Percentiles rank a stretch among this genome's conserved stretches.
These are phyloP conservation scores for Sugiyamaella pinicola DNA, from an alignment of 1,139 yeast genomes.

Conservation along the genomic window DNA sequence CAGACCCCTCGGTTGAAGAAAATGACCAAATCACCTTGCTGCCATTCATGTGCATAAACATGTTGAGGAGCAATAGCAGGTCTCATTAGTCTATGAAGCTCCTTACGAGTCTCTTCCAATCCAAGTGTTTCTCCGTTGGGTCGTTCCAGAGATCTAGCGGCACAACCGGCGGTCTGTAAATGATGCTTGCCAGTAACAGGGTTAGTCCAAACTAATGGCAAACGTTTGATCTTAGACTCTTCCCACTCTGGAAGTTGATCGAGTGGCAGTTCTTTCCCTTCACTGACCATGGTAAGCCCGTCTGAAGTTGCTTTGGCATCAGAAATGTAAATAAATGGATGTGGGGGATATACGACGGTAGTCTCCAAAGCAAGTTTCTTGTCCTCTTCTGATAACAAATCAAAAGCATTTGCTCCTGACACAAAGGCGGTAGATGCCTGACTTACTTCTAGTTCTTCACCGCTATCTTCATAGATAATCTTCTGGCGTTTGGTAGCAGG, in stretches of 20 bases:
- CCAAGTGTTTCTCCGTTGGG: conserved; percentile 59
- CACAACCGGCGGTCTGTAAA: conserved; percentile 84
- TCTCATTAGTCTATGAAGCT: conserved; percentile 71
- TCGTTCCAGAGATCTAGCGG: conserved; percentile 67
- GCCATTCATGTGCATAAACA: conserved; percentile 82
- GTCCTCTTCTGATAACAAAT: conserved; percentile 64
- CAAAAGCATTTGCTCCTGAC: conserved; percentile 76
- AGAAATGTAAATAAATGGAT: conserved; percentile 82
- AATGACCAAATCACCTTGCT: conserved; percentile 77
- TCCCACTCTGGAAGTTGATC: conserved; percentile 82
- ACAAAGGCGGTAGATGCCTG: conserved; percentile 90
- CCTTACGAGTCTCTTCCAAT: conserved; percentile 70
- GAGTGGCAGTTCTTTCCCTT: conserved; percentile 66
- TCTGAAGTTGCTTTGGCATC: conserved; percentile 80
- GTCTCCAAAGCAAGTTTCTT: conserved; percentile 72
- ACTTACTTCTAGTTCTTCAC: conserved; percentile 63
- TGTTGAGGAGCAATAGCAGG: conserved; percentile 78
- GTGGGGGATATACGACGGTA: conserved; percentile 85
- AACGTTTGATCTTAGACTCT: conserved; percentile 65
- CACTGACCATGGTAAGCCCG: conserved; percentile 82
- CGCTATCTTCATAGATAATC: conserved; percentile 67
- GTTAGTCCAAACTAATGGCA: conserved; percentile 90
- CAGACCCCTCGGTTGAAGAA: conserved; percentile 86
- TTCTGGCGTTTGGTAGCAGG: conserved; percentile 43
- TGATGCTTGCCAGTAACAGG: conserved; percentile 84